Conservation (phyloP, 1,284 basidiomycete species). For the Exobasidium rhododendri region DNA sequence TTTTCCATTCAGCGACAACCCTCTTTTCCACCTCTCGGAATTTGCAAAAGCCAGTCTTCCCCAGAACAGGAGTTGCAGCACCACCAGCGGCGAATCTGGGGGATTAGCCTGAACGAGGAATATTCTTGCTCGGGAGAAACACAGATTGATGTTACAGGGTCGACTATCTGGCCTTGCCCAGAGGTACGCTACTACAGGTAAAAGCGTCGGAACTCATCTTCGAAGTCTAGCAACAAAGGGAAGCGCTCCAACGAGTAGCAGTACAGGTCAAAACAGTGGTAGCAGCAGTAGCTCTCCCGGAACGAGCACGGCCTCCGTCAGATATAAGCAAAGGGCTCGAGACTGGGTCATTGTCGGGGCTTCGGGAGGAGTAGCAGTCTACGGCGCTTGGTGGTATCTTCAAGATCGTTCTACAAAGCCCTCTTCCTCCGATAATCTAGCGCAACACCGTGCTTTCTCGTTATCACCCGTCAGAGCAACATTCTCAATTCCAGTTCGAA, state of each 20-base stretch:
- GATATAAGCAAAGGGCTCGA: constrained; percentile 1
- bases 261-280: neutral
- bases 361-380: constrained; percentile 47
- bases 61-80: too few relatives aligned
- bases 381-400: constrained; percentile 45
- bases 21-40: too few relatives aligned
- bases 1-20: too few relatives aligned
- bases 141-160: neutral
- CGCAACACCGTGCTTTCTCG: constrained; percentile 25
- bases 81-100: too few relatives aligned
- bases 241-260: neutral
- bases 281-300: neutral
- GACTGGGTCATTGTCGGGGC: constrained; percentile 53
- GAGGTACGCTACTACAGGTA: neutral
- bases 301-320: neutral
- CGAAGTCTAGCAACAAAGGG: neutral
- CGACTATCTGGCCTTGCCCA: neutral
- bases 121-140: too few relatives aligned
- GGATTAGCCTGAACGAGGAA: too few relatives aligned
- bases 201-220: neutral
- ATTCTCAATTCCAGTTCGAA: constrained; percentile 44
- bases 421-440: constrained; percentile 1
- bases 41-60: too few relatives aligned
- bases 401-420: neutral
- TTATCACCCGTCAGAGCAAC: constrained; percentile 22